A percentile compares a stretch with the other conserved stretches of the same genome.
Evolutionary conservation across 495 filamentous ascomycete genomes (phyloP).

Genomic region (Mycothermus thermophilus): DNA sequence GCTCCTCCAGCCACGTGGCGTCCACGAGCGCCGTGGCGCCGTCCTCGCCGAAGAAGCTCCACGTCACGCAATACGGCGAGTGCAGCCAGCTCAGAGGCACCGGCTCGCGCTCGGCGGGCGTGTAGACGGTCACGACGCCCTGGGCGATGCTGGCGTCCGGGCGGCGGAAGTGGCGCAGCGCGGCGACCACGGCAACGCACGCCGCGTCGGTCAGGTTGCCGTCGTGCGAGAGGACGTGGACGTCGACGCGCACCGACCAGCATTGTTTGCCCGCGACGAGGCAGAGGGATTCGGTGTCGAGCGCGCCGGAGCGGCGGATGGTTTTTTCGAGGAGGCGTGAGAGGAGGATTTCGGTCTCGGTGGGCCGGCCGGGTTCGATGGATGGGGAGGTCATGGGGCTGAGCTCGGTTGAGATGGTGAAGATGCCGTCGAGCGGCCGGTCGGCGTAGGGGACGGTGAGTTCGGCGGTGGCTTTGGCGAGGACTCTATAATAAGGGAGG

Average conservation of each 20-base stretch:
- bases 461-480: constrained; percentile 76
- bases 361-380: constrained; percentile 74
- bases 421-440: constrained; percentile 86
- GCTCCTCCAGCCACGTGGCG: constrained; percentile 71
- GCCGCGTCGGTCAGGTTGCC: constrained; percentile 75
- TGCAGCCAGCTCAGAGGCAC: constrained; percentile 82
- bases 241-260: constrained; percentile 77
- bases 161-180: constrained; percentile 76
- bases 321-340: constrained; percentile 84
- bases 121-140: constrained; percentile 68
- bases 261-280: constrained; percentile 79
- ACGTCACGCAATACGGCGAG: constrained; percentile 74
- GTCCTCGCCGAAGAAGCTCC: constrained; percentile 59
- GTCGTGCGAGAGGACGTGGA: constrained; percentile 81
- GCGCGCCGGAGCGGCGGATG: constrained; percentile 75
- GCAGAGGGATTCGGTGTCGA: constrained; percentile 91
- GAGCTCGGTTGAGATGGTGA: constrained; percentile 80
- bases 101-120: constrained; percentile 71
- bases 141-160: constrained; percentile 76
- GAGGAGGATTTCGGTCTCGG: constrained; percentile 67
- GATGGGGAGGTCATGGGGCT: constrained; percentile 84
- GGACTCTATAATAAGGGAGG: constrained; percentile 40
- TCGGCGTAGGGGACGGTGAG: constrained; percentile 72
- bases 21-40: constrained; percentile 55
- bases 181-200: constrained; percentile 75